Conservation (phyloP, 192 early-diverging fungal species). For the Jimgerdemannia flammicorona region DNA sequence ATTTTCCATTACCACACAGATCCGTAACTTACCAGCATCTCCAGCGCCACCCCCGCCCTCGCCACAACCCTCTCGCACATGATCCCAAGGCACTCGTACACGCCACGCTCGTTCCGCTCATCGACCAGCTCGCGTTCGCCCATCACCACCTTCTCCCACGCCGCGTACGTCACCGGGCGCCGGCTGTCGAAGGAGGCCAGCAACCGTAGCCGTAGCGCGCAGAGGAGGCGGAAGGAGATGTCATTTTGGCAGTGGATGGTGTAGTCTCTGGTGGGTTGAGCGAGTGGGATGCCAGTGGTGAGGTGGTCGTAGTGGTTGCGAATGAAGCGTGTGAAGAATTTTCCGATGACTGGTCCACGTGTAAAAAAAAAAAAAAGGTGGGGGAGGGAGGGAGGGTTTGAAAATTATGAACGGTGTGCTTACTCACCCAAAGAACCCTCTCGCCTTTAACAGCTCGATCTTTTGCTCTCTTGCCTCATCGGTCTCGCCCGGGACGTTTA, state of each 20-base stretch:
- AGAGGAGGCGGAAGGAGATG: slow-evolving; percentile 27
- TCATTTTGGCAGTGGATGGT: background rate
- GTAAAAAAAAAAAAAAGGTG: background rate
- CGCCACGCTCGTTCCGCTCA: slow-evolving; percentile 33
- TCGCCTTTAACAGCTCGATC: slow-evolving; percentile 31
- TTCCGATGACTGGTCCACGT: too few relatives aligned
- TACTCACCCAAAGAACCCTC: slow-evolving; percentile 45
- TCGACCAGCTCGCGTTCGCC: slow-evolving; percentile 39
- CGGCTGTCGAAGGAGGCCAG: slow-evolving; percentile 13
- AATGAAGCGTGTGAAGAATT: too few relatives aligned
- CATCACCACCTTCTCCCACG: slow-evolving; percentile 44
- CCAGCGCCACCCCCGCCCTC: slow-evolving; percentile 8
- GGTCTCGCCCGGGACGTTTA: slow-evolving; percentile 30
- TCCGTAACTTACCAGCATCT: slow-evolving; percentile 18
- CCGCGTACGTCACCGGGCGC: slow-evolving; percentile 19
- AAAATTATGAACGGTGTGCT: background rate
- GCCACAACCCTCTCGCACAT: slow-evolving; percentile 26
- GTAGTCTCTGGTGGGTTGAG: background rate
- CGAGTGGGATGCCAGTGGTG: too few relatives aligned
- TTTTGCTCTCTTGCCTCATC: slow-evolving; percentile 27
- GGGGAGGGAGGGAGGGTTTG: too few relatives aligned
- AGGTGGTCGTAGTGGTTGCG: too few relatives aligned
- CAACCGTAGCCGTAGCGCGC: slow-evolving; percentile 39
- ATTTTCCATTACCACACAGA: background rate
- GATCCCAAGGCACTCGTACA: slow-evolving; percentile 23